These are phyloP conservation scores for Tephrocybe sp. DNA, from an alignment of 768 basidiomycete species.

Conservation along the genomic window DNA sequence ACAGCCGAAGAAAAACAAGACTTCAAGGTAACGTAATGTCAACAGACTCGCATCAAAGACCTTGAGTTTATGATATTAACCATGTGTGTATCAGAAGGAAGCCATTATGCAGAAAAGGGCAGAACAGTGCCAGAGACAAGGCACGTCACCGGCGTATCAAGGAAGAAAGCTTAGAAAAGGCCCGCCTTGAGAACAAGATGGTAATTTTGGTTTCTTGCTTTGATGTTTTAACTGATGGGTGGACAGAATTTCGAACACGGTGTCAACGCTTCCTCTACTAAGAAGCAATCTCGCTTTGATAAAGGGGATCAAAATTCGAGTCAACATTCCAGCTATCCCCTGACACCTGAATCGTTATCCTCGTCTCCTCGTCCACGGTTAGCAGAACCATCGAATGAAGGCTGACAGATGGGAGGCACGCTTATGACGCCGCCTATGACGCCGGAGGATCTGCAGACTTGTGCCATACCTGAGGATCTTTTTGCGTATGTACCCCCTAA, in stretches of 20 bases:
- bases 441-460: constrained; percentile 29
- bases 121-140: constrained; percentile 36
- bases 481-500: constrained; percentile 16
- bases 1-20: not conserved
- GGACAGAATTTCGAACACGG: not conserved
- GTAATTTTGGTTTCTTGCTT: not conserved
- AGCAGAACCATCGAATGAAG: constrained; percentile 2
- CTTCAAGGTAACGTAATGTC: constrained; percentile 1
- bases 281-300: not conserved
- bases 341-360: constrained; percentile 20
- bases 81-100: constrained; percentile 17
- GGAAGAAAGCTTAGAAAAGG: constrained; percentile 20
- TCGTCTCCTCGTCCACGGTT: constrained; percentile 17
- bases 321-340: constrained; percentile 7
- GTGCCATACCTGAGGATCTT: constrained; percentile 27
- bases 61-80: not conserved
- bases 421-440: constrained; percentile 18
- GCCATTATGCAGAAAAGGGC: constrained; percentile 25
- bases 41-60: too few relatives aligned
- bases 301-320: not conserved
- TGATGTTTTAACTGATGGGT: not conserved
- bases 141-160: constrained; percentile 24
- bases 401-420: not conserved
- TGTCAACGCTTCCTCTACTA: not conserved
- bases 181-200: constrained; percentile 7